Conservation (phyloP, 176 grass and related monocot genomes). For the Leersia perrieri region DNA sequence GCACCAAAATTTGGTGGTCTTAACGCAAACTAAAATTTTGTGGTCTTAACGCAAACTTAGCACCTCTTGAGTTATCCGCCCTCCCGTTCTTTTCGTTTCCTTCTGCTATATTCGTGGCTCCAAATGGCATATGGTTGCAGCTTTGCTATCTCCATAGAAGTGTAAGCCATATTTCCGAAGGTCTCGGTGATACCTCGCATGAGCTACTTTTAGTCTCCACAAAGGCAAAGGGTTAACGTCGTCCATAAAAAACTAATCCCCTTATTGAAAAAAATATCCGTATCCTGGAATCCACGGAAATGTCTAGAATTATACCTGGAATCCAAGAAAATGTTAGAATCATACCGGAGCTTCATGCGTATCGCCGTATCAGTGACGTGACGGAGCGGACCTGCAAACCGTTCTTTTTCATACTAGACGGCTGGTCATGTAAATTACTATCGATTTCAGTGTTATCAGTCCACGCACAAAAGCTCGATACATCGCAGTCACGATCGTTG, state of each 20-base stretch:
- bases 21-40: neutral
- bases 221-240: neutral
- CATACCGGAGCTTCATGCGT: neutral
- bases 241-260: neutral
- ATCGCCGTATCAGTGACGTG: neutral
- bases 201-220: neutral
- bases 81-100: neutral
- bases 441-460: neutral
- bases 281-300: neutral
- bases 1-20: neutral
- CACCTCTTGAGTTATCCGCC: neutral
- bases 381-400: neutral
- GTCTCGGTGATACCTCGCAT: neutral
- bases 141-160: neutral
- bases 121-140: neutral
- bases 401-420: neutral
- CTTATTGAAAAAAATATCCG: no score
- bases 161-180: neutral
- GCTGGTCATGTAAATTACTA: neutral
- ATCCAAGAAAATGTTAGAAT: neutral
- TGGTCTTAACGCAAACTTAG: neutral
- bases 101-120: neutral
- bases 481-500: neutral
- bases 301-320: neutral
- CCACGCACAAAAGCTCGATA: neutral